Conservation (phyloP, 768 basidiomycete species). For the Phylloporus scabripes region DNA sequence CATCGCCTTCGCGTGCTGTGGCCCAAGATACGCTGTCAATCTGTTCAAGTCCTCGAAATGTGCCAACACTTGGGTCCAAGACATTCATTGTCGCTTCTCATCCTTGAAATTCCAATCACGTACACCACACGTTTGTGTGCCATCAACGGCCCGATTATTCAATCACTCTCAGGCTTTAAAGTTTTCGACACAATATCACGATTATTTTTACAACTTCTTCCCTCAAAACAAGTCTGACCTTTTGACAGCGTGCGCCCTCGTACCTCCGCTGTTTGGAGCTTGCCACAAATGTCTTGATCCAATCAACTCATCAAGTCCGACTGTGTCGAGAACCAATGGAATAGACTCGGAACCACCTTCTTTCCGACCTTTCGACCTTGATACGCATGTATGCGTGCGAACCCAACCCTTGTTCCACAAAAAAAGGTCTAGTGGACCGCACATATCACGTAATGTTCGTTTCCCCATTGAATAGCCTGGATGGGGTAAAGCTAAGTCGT, state of each 20-base stretch:
- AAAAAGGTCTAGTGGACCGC: conserved; percentile 1
- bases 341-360: conserved; percentile 5
- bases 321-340: conserved; percentile 12
- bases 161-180: conserved; percentile 25
- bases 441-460: conserved; percentile 12
- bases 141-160: conserved; percentile 9
- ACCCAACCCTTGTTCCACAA: neutral
- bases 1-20: conserved; percentile 15
- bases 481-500: conserved; percentile 8
- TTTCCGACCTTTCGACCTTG: conserved; percentile 3
- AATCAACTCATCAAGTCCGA: conserved; percentile 4
- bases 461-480: conserved; percentile 3
- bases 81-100: conserved; percentile 20
- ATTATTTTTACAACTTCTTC: conserved; percentile 7
- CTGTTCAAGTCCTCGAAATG: conserved; percentile 6
- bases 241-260: conserved; percentile 25
- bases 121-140: conserved; percentile 16
- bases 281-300: conserved; percentile 6
- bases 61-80: neutral
- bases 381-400: neutral
- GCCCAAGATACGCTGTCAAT: conserved; percentile 10
- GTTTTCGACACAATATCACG: conserved; percentile 10
- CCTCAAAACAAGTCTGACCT: conserved; percentile 3
- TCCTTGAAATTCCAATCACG: conserved; percentile 24
- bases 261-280: conserved; percentile 15